Evolutionary conservation across 495 filamentous ascomycete genomes (phyloP).

Genomic region (Stereocaulon alpinum): DNA sequence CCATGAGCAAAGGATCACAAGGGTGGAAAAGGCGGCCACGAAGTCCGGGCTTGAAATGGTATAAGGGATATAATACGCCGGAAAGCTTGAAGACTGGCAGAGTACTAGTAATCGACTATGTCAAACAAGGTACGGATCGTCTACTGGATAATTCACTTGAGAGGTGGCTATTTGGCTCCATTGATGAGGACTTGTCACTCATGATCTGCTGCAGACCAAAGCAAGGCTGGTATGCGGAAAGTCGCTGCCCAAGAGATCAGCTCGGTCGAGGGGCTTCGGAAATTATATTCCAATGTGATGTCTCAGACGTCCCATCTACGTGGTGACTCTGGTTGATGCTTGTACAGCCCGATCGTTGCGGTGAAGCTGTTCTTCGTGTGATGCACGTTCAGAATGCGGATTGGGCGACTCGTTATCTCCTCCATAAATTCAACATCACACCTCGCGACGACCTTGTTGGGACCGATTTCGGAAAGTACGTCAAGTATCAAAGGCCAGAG

Average conservation of each 20-base stretch:
- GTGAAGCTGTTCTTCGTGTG: constrained; percentile 35
- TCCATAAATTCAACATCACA: constrained; percentile 45
- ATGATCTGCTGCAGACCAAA: constrained; percentile 12
- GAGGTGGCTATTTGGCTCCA: background rate
- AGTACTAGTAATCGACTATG: constrained; percentile 35
- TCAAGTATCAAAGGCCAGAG: constrained; percentile 36
- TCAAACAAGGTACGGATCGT: constrained; percentile 23
- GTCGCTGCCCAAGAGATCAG: constrained; percentile 40
- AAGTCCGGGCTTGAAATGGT: constrained; percentile 33
- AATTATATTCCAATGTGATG: constrained; percentile 30
- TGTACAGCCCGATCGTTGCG: constrained; percentile 21
- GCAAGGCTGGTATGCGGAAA: constrained; percentile 28
- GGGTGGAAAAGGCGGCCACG: constrained; percentile 17
- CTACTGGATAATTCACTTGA: background rate
- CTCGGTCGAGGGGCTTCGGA: constrained; percentile 31
- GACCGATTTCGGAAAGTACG: constrained; percentile 40
- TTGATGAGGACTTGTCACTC: background rate
- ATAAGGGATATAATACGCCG: constrained; percentile 27
- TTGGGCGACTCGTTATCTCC: constrained; percentile 40
- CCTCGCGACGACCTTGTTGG: constrained; percentile 35
- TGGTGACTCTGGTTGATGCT: background rate
- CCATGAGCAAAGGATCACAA: constrained; percentile 3
- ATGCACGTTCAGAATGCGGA: constrained; percentile 46
- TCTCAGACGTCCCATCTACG: background rate
- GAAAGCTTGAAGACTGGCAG: constrained; percentile 25